A percentile compares a stretch with the other conserved stretches of the same genome.
These are phyloP conservation scores for Scutellaria barbata DNA, from an alignment of 257 asterid genomes.

Conservation along the genomic window DNA sequence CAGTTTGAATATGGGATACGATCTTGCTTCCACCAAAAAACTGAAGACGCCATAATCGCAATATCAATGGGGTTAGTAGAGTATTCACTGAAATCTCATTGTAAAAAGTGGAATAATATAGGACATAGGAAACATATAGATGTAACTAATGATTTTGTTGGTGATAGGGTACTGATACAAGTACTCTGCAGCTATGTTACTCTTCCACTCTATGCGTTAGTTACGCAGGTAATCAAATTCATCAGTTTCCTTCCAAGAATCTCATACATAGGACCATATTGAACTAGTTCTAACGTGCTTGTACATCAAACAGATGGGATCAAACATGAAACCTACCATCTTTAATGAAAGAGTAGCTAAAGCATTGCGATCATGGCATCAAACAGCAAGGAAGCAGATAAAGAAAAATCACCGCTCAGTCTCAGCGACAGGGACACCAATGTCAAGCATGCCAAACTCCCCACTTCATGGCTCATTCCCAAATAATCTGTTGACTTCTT, in stretches of 20 bases:
- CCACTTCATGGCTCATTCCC: constrained; percentile 42
- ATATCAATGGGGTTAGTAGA: constrained; percentile 58
- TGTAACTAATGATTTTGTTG: neutral
- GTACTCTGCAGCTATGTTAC: constrained; percentile 64
- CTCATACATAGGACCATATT: neutral
- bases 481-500: constrained; percentile 35
- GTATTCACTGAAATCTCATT: neutral
- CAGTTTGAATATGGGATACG: constrained; percentile 57
- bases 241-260: neutral
- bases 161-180: constrained; percentile 52
- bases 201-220: constrained; percentile 68
- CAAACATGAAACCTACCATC: constrained; percentile 61
- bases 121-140: neutral
- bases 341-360: constrained; percentile 52
- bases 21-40: constrained; percentile 56
- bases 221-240: constrained; percentile 55
- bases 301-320: constrained; percentile 53
- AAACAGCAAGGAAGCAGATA: constrained; percentile 48
- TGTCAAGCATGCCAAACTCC: constrained; percentile 45
- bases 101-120: neutral
- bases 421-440: constrained; percentile 35
- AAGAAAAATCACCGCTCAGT: constrained; percentile 36
- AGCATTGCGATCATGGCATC: constrained; percentile 61
- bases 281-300: neutral
- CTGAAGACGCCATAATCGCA: constrained; percentile 45